Evolutionary conservation across 805 yeast species (phyloP), one percentile per base, ranked within the genome.

Genomic region (Zygosaccharomyces rouxii): DNA sequence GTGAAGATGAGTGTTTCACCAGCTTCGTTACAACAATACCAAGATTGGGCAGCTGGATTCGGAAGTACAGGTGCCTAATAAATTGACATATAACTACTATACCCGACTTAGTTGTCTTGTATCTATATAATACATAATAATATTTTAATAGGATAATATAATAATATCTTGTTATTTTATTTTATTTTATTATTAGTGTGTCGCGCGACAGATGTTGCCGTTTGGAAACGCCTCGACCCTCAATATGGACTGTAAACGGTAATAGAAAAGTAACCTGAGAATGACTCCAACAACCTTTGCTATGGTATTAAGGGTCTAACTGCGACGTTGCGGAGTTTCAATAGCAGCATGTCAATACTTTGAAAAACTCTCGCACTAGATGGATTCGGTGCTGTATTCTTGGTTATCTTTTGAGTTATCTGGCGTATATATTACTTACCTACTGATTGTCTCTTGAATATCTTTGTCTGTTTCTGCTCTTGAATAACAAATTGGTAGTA

Each of bases 51-150:
- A 1, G 66, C 72, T 35, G 74, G 83, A 61, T 92, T 79, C 65
- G 99, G 98, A 7, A 87, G 96, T 16, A 83, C 89, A 10, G 97
- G 97, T 22, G 96, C 87, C n/a, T 88, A 65, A 66, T n/a, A 13
- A n/a, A 1, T n/a, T n/a, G 23, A 22, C 18, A 5, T 30, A 30
- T 30, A 16, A 21, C 31, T 16, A 10, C 10, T 28, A 40, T 16
- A 40, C 35, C 23, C 23, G 3, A 14, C n/a, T n/a, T 1, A 4
- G 23, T 30, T 16, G 18, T 16, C 7, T 30, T 30, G 35, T 30
- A 30, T n/a, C 14, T 30, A 6, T 6, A 13, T 30, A 28, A 11
- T 7, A 28, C 4, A 7, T 30, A 11, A 5, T 33, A 16, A 33
- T 14, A n/a, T 14, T 9, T 4, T 16, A 33, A 33, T 16, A 6